Evolutionary conservation across 768 basidiomycete species (phyloP), one percentile per base, ranked within the genome.

Genomic region (Lentinus brumalis): DNA sequence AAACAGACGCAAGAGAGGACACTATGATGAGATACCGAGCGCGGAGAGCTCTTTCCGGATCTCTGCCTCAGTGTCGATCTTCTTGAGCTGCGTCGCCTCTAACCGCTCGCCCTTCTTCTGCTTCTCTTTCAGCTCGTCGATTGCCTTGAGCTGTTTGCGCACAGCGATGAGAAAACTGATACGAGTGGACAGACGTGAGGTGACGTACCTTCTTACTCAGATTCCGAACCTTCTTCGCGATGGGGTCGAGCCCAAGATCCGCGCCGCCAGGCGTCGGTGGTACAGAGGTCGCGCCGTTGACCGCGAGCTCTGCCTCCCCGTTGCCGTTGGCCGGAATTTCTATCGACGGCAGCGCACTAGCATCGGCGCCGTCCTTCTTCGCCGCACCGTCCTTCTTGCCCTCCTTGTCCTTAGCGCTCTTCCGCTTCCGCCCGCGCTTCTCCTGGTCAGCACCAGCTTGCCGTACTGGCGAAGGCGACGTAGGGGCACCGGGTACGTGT

Each of bases 41-140:
- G 67, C 65, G 11, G 79, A 72, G 50, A 98, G 84, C 77, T 97
- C 96, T 70, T 86, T 86, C 69, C 86, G 79, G 69, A 98, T 93
- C 61, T 91, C 91, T 9, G 72, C 82, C 75, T 98, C 96, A 9
- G 88, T 88, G 44, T 97, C 95, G 69, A 98, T 96, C 85, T 99
- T 99, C 85, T 91, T 92, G 67, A 96, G 78, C 75, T 99, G 96
- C 16, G 96, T 99, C 58, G 88, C 88, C 74, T 99, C 96, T 32
- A 99, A 81, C 57, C 89, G 85, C 73, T 98, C 96, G 0, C 97
- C 96, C 39, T 91, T 85, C 70, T 85, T 89, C 30, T 86, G 83
- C 78, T 95, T 94, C 66, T 92, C 92, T 79, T 98, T 98, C 52
- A 99, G 85, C 70, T 98, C 96, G 21, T 98, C 94, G 66, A 99